A percentile compares a stretch with the other conserved stretches of the same genome.
phyloP scores from a whole-genome alignment of 2,329 filamentous ascomycete genomes.

The Aspergillus ruber region DNA sequence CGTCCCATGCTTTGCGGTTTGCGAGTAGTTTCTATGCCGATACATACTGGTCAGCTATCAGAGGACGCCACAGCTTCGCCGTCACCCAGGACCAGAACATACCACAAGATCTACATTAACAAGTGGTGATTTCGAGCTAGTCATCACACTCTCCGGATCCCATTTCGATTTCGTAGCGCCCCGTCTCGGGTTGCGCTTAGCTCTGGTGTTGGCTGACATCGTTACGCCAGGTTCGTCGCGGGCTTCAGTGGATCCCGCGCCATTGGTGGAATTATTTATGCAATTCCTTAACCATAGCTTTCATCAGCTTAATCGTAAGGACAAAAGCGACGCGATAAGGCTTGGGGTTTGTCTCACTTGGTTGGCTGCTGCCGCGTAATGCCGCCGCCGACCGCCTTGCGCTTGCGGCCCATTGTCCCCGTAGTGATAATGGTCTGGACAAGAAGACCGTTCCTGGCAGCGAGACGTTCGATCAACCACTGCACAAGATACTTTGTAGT shows the following conservation, averaged over 20 bases:
- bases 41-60: neutral
- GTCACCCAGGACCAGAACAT: slow-evolving; percentile 8
- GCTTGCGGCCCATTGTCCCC: slow-evolving; percentile 27
- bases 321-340: neutral
- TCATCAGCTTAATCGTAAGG: slow-evolving; percentile 3
- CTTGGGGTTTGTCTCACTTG: slow-evolving; percentile 11
- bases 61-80: neutral
- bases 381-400: slow-evolving; percentile 31
- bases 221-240: slow-evolving; percentile 11
- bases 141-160: slow-evolving; percentile 34
- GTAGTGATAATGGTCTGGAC: slow-evolving; percentile 7
- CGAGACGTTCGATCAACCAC: neutral
- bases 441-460: slow-evolving; percentile 10
- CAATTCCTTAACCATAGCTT: slow-evolving; percentile 18
- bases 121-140: slow-evolving; percentile 31
- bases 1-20: slow-evolving; percentile 35
- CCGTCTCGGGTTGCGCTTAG: slow-evolving; percentile 28
- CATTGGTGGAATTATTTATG: slow-evolving; percentile 16
- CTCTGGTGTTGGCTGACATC: slow-evolving; percentile 24
- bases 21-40: slow-evolving; percentile 33
- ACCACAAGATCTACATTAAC: slow-evolving; percentile 35
- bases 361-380: slow-evolving; percentile 15
- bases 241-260: slow-evolving; percentile 19
- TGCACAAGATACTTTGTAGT: neutral
- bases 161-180: slow-evolving; percentile 26